phyloP scores from a whole-genome alignment of 2,329 filamentous ascomycete genomes.

The Phaeoacremonium minimum region DNA sequence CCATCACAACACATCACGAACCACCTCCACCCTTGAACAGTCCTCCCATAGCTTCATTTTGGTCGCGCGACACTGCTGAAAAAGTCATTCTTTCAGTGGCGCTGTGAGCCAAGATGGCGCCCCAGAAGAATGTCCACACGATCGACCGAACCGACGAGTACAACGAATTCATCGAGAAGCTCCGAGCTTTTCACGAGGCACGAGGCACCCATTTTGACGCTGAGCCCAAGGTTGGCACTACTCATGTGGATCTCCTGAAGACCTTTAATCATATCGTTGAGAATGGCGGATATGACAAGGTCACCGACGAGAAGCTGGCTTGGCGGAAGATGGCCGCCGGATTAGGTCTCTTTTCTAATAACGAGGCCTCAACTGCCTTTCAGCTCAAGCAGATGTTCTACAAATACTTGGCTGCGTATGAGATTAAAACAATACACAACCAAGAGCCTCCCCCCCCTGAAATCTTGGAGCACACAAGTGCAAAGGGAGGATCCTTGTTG shows the following conservation, averaged over 20 bases:
- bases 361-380: slow-evolving; percentile 80
- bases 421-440: slow-evolving; percentile 73
- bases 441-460: slow-evolving; percentile 83
- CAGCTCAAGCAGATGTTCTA: slow-evolving; percentile 85
- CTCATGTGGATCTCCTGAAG: slow-evolving; percentile 71
- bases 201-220: slow-evolving; percentile 76
- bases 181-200: slow-evolving; percentile 71
- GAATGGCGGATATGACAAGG: slow-evolving; percentile 80
- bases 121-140: slow-evolving; percentile 24
- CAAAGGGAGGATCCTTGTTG: slow-evolving; percentile 77
- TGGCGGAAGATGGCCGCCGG: slow-evolving; percentile 78
- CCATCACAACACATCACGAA: neutral
- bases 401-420: slow-evolving; percentile 82
- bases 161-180: slow-evolving; percentile 70
- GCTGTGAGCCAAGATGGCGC: slow-evolving; percentile 22
- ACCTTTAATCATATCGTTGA: slow-evolving; percentile 74
- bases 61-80: neutral
- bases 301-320: slow-evolving; percentile 77
- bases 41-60: neutral
- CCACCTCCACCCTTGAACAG: neutral
- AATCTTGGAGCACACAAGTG: slow-evolving; percentile 82
- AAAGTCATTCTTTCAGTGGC: neutral
- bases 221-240: slow-evolving; percentile 75
- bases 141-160: slow-evolving; percentile 67
- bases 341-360: slow-evolving; percentile 69